These are phyloP conservation scores for Lycium barbarum DNA, from an alignment of 257 asterid species.

Conservation along the genomic window DNA sequence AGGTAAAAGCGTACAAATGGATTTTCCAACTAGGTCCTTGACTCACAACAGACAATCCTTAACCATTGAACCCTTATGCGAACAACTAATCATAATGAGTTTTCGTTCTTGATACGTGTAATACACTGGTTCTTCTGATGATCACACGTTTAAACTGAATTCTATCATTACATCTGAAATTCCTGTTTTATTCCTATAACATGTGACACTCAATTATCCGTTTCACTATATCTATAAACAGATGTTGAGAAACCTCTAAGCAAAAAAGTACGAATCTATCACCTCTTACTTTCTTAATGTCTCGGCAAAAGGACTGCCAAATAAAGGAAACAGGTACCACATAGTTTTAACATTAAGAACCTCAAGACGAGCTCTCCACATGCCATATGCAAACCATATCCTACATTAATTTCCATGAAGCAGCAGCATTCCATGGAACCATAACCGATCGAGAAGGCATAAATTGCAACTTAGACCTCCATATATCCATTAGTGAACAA, in stretches of 20 bases:
- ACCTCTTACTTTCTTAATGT: constrained; percentile 5
- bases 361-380: background rate
- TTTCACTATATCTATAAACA: background rate
- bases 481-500: background rate
- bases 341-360: constrained; percentile 10
- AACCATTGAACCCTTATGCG: background rate
- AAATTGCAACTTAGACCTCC: background rate
- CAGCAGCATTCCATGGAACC: constrained; percentile 4
- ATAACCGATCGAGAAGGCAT: constrained; percentile 9
- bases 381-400: background rate
- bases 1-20: background rate
- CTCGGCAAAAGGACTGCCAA: constrained; percentile 11
- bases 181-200: background rate
- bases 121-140: background rate
- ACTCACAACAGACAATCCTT: background rate
- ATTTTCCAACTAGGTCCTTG: background rate
- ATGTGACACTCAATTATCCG: background rate
- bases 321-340: background rate
- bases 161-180: background rate
- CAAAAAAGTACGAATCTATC: background rate
- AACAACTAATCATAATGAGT: background rate
- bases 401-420: constrained; percentile 18
- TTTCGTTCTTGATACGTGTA: background rate
- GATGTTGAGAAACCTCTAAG: background rate
- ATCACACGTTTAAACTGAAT: background rate